Evolutionary conservation across 371 early-diverging fungal genomes (phyloP), one percentile per base, ranked within the genome.

Genomic region (Thermomucor indicae-seudaticae): DNA sequence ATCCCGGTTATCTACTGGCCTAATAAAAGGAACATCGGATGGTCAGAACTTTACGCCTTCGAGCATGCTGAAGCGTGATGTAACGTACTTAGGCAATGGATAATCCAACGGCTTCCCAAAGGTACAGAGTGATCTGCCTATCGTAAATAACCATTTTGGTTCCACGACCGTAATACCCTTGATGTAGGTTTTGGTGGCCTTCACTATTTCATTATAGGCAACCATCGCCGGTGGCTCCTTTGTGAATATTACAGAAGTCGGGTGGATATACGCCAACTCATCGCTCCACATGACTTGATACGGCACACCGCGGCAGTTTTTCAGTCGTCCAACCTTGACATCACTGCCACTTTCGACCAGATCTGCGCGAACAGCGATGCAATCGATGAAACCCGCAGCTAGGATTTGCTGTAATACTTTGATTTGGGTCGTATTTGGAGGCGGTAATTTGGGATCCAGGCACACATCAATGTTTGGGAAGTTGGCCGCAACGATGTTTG

Each of bases 301-400:
- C 0, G 81, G 73, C 1, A 81, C 75, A 14, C 70, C 62, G 54
- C 76, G 67, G 8, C 78, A 58, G 49, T 76, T 68, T 55, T 76
- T 74, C 53, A 57, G 67, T 6, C 58, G 55, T 0, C 61, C 55
- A 11, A 70, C 73, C 43, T 64, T 67, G 1, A 66, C 78, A 17
- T 37, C 16, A 11, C 74, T 77, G 4, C 70, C 75, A n/a, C 83
- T 69, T 11, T 83, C 87, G 5, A 85, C 58, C 22, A 88, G 67
- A 47, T 88, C 88, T 49, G 75, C 79, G 3, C 91, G 83, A 40
- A 88, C 72, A 0, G 98, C 98, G 4, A 97, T 81, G 14, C 89
- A 91, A 63, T 97, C 98, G 47, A 91, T 79, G 53, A 89, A 96
- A 1, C 96, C 95, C 3, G 93, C 84, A 1, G 91, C 72, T 1